Evolutionary conservation across 228 moss, liverwort and hornwort species (phyloP).

Genomic region (Sphagnum magellanicum): DNA sequence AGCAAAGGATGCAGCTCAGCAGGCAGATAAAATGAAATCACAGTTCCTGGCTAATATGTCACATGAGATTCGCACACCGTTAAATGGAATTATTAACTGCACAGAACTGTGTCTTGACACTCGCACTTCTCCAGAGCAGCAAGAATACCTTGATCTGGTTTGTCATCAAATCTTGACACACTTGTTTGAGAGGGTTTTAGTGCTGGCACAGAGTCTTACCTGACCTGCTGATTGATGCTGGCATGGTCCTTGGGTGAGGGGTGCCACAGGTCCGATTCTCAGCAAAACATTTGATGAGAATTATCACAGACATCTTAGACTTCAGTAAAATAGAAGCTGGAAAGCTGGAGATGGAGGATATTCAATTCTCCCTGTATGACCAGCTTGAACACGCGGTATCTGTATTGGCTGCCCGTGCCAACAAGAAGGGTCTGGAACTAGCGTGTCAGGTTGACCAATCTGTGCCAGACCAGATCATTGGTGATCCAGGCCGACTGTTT

Average conservation of each 20-base stretch:
- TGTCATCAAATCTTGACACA: neutral
- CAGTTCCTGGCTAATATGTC: constrained; percentile 78
- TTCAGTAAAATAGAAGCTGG: constrained; percentile 73
- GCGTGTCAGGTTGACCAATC: constrained; percentile 53
- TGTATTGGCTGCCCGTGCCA: constrained; percentile 61
- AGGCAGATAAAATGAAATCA: constrained; percentile 63
- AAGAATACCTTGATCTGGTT: constrained; percentile 73
- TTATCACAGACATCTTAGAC: constrained; percentile 59
- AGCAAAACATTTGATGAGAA: constrained; percentile 59
- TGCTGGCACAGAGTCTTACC: no score
- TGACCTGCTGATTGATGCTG: no score
- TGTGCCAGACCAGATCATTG: constrained; percentile 70
- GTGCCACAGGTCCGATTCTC: constrained; percentile 44
- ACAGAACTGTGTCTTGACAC: constrained; percentile 64
- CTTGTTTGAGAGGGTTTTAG: no score
- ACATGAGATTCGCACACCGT: constrained; percentile 65
- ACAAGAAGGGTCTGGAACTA: constrained; percentile 65
- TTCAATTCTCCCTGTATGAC: constrained; percentile 61
- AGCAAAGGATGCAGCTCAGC: constrained; percentile 60
- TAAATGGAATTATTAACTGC: constrained; percentile 68
- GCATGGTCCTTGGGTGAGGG: neutral
- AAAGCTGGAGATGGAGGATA: constrained; percentile 65
- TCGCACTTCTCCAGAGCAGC: constrained; percentile 58
- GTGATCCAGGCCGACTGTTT: constrained; percentile 61
- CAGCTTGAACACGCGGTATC: constrained; percentile 68